phyloP scores from a whole-genome alignment of 352 stramenopile species.

The Globisporangium perplexum region DNA sequence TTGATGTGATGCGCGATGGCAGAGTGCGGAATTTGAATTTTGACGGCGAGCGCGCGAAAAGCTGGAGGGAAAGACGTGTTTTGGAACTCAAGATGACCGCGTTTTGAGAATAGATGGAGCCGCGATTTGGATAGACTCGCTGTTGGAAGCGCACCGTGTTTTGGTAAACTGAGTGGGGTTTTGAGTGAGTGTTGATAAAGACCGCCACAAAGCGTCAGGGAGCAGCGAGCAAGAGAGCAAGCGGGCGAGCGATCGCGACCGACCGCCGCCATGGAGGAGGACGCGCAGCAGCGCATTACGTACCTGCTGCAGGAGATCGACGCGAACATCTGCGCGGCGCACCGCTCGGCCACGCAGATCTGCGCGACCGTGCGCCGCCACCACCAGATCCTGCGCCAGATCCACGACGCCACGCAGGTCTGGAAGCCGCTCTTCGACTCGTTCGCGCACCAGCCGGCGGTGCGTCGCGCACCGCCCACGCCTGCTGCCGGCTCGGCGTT shows the following conservation, averaged over 20 bases:
- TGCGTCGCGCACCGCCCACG: slow-evolving; percentile 31
- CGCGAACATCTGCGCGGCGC: slow-evolving; percentile 71
- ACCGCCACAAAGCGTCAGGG: not conserved
- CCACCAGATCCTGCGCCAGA: slow-evolving; percentile 72
- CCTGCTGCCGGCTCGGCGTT: slow-evolving; percentile 27
- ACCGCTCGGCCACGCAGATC: slow-evolving; percentile 74
- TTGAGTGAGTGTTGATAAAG: not conserved
- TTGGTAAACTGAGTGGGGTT: not conserved
- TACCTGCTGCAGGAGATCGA: slow-evolving; percentile 85
- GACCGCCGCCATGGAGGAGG: slow-evolving; percentile 78
- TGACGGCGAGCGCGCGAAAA: slow-evolving; percentile 15
- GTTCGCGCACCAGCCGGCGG: slow-evolving; percentile 44
- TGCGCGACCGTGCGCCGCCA: slow-evolving; percentile 58
- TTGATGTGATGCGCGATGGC: too few species aligned
- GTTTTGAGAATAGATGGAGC: not conserved
- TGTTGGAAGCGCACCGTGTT: not conserved
- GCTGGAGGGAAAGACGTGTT: slow-evolving; percentile 10
- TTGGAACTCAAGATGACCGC: slow-evolving; percentile 6
- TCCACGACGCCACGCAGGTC: slow-evolving; percentile 66
- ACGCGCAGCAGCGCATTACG: slow-evolving; percentile 73
- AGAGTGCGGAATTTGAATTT: slow-evolving; percentile 17
- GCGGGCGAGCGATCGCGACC: too few species aligned
- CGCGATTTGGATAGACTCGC: not conserved
- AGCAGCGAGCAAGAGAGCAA: slow-evolving; percentile 14
- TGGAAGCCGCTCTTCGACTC: slow-evolving; percentile 76